These are phyloP conservation scores for Bruguiera hainesii DNA, from an alignment of 441 rosid species.

Conservation along the genomic window DNA sequence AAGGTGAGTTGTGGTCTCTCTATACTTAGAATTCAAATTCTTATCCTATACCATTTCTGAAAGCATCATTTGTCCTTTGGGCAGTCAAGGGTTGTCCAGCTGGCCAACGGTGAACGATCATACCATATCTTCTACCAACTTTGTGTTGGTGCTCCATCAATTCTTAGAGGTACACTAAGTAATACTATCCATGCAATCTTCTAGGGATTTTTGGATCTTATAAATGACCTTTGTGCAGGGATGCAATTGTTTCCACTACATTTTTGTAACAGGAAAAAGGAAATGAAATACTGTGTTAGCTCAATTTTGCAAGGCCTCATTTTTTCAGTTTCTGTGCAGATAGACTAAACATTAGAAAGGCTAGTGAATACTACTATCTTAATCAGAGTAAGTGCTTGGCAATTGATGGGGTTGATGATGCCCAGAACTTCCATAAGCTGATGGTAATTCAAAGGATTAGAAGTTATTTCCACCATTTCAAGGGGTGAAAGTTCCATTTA, in stretches of 20 bases:
- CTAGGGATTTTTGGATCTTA: constrained; percentile 10
- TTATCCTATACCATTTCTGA: constrained; percentile 28
- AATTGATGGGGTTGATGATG: constrained; percentile 75
- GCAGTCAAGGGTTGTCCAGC: constrained; percentile 97
- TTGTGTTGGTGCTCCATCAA: constrained; percentile 90
- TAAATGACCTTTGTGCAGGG: constrained; percentile 5
- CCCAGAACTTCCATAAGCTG: constrained; percentile 57
- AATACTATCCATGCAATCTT: constrained; percentile 5
- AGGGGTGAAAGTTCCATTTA: constrained; percentile 6
- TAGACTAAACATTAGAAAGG: constrained; percentile 68
- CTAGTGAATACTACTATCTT: constrained; percentile 77
- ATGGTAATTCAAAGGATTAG: constrained; percentile 45
- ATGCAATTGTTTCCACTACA: neutral
- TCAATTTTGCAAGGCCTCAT: neutral
- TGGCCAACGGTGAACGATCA: constrained; percentile 85
- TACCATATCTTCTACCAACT: constrained; percentile 92
- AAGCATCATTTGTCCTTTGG: constrained; percentile 30
- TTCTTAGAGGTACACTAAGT: constrained; percentile 63
- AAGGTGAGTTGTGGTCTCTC: constrained; percentile 54
- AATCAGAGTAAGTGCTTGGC: constrained; percentile 82
- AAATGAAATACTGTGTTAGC: neutral
- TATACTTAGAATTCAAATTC: constrained; percentile 17
- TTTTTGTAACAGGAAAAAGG: neutral
- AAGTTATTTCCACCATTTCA: constrained; percentile 2
- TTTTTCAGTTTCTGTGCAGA: constrained; percentile 44